Evolutionary conservation across 2,329 filamentous ascomycete species (phyloP), one percentile per base, ranked within the genome.

Genomic region (Botryosphaeria dothidea): DNA sequence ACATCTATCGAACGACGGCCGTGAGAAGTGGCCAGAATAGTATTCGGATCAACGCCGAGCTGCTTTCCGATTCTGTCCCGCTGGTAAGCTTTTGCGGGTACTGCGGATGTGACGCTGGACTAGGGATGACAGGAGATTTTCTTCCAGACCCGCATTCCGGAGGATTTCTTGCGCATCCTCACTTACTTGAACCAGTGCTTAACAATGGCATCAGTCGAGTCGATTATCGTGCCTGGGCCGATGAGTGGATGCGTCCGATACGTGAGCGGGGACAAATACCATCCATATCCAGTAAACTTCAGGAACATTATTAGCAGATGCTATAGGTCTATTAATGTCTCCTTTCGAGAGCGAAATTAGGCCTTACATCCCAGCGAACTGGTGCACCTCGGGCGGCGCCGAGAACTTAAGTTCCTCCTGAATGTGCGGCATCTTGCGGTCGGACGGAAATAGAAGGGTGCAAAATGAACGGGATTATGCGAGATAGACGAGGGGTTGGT

Each of bases 11-110:
- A 92, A 66, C 95, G 84, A 66, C 94, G 88, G 67, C 95, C 95
- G 78, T 99, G 95, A 4, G 93, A 97, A 9, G 92, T 96, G 72
- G 92, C 86, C 27, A 98, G 85, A 71, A 99, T 98, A 51, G 90
- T 86, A 54, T 89, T 84, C n/a, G 92, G 91, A 69, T 92, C 87
- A 23, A 97, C 89, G 25, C 92, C 92, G 72, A 98, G 90, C 75
- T 97, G 92, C 9, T 86, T 84, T 57, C 91, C 93, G 69, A 93
- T 85, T n/a, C 90, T 92, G 72, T 60, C 19, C 19, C 8, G 21
- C 15, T 25, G 15, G 41, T 63, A 54, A 54, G 62, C 27, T 45
- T 69, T 11, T 65, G 64, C 45, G 45, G 29, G 51, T 36, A 36
- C 17, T 64, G 62, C 46, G 46, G 43, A 56, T 38, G 48, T 63